Conservation (phyloP, 192 early-diverging fungal species). For the Entomortierella beljakovae region DNA sequence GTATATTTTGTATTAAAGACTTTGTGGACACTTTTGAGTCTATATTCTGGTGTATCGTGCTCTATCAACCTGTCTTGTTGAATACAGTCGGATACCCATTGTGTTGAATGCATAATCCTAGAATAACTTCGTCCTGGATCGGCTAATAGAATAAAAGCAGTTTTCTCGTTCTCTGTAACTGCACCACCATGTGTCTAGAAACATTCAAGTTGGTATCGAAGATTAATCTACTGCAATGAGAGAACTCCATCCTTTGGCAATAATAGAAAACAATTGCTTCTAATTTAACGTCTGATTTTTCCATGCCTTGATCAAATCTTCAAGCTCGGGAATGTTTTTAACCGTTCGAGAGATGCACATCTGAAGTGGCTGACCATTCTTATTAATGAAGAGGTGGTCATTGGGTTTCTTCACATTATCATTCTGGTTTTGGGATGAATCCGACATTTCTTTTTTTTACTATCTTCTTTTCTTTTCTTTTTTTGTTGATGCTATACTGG, state of each 20-base stretch:
- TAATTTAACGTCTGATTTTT: neutral
- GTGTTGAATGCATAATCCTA: constrained; percentile 15
- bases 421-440: too few relatives aligned
- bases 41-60: constrained; percentile 6
- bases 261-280: neutral
- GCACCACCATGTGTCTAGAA: constrained; percentile 22
- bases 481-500: too few relatives aligned
- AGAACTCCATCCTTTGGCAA: too few relatives aligned
- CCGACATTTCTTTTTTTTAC: too few relatives aligned
- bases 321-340: neutral
- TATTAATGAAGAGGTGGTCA: constrained; percentile 3
- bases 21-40: neutral
- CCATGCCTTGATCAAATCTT: constrained; percentile 18
- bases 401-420: too few relatives aligned
- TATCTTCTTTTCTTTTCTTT: too few relatives aligned
- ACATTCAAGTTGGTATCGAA: neutral
- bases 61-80: neutral
- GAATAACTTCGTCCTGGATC: constrained; percentile 13
- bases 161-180: neutral
- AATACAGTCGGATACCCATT: constrained; percentile 29
- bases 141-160: constrained; percentile 16
- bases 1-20: neutral
- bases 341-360: constrained; percentile 27
- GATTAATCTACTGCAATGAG: neutral
- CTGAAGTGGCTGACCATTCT: constrained; percentile 8